Evolutionary conservation across 495 filamentous ascomycete genomes (phyloP).

Genomic region (Podospora pseudopauciseta): DNA sequence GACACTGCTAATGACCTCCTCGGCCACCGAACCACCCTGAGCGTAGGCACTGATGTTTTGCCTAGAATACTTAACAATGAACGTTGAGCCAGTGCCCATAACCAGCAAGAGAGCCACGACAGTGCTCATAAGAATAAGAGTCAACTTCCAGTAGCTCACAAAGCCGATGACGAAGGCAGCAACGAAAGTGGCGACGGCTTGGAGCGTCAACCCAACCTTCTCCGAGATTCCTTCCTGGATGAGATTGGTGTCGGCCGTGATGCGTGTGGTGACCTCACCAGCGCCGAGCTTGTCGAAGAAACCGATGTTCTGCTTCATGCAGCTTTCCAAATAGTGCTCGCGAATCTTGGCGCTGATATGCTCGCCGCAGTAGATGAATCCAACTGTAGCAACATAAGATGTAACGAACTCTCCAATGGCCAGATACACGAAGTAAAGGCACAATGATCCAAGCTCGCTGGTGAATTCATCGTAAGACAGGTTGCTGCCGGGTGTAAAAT

Average conservation of each 20-base stretch:
- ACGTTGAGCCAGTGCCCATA: slow-evolving; percentile 68
- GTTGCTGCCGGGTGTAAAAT: slow-evolving; percentile 39
- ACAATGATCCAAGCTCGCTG: slow-evolving; percentile 56
- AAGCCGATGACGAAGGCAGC: slow-evolving; percentile 89
- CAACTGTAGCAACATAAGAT: slow-evolving; percentile 76
- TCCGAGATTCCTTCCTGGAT: slow-evolving; percentile 88
- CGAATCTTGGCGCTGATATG: slow-evolving; percentile 82
- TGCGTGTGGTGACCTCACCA: slow-evolving; percentile 88
- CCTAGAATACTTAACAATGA: slow-evolving; percentile 78
- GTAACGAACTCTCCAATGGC: slow-evolving; percentile 80
- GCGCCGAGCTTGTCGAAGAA: slow-evolving; percentile 91
- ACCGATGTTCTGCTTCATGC: slow-evolving; percentile 84
- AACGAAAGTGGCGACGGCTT: slow-evolving; percentile 71
- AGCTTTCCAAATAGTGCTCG: slow-evolving; percentile 76
- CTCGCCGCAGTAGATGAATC: slow-evolving; percentile 93
- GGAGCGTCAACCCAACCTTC: slow-evolving; percentile 74
- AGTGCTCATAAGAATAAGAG: slow-evolving; percentile 74
- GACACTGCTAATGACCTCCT: slow-evolving; percentile 92
- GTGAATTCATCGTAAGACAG: slow-evolving; percentile 55
- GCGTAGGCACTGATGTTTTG: slow-evolving; percentile 73
- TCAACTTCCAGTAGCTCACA: slow-evolving; percentile 79
- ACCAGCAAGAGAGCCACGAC: slow-evolving; percentile 67
- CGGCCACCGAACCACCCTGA: slow-evolving; percentile 80
- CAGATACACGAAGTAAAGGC: slow-evolving; percentile 88
- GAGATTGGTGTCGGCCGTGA: slow-evolving; percentile 85